Conservation (phyloP, 352 stramenopile genomes). For the Phytophthora fragariae region DNA sequence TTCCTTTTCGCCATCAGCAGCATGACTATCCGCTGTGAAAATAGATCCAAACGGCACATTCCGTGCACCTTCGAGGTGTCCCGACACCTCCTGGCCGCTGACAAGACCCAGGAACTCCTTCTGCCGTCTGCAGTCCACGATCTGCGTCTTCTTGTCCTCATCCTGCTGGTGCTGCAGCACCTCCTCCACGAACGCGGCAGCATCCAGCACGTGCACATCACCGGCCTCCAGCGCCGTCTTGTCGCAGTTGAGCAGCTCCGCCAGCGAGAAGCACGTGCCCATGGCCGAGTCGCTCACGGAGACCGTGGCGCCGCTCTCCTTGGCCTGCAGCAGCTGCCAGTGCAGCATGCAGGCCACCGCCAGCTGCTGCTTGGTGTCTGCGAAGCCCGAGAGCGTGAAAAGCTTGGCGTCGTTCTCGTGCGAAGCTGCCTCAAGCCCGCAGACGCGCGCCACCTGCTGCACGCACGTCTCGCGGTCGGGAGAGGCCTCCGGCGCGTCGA, state of each 20-base stretch:
- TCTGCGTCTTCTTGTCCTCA: constrained; percentile 42
- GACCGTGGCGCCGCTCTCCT: constrained; percentile 28
- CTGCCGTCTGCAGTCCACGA: constrained; percentile 62
- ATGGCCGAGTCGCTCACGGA: constrained; percentile 36
- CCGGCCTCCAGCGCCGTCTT: constrained; percentile 39
- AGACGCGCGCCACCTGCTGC: constrained; percentile 35
- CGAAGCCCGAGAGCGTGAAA: constrained; percentile 40
- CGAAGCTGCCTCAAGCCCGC: constrained; percentile 28
- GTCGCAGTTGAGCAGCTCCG: constrained; percentile 53
- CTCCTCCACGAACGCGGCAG: constrained; percentile 36
- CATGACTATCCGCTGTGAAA: constrained; percentile 42
- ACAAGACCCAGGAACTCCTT: constrained; percentile 61
- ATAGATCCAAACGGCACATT: constrained; percentile 64
- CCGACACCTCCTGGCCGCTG: constrained; percentile 47
- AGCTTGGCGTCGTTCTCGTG: constrained; percentile 23
- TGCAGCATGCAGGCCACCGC: constrained; percentile 62
- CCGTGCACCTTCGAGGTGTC: constrained; percentile 58
- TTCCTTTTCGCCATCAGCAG: constrained; percentile 31
- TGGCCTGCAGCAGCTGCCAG: constrained; percentile 46
- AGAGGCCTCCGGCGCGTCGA: constrained; percentile 20
- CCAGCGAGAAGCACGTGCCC: constrained; percentile 42
- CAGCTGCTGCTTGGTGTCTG: constrained; percentile 53
- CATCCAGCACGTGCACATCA: constrained; percentile 33
- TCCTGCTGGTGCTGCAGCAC: constrained; percentile 36
- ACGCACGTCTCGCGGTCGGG: constrained; percentile 31